Evolutionary conservation across 1,284 basidiomycete genomes (phyloP).

Genomic region (Leccinum variabile): DNA sequence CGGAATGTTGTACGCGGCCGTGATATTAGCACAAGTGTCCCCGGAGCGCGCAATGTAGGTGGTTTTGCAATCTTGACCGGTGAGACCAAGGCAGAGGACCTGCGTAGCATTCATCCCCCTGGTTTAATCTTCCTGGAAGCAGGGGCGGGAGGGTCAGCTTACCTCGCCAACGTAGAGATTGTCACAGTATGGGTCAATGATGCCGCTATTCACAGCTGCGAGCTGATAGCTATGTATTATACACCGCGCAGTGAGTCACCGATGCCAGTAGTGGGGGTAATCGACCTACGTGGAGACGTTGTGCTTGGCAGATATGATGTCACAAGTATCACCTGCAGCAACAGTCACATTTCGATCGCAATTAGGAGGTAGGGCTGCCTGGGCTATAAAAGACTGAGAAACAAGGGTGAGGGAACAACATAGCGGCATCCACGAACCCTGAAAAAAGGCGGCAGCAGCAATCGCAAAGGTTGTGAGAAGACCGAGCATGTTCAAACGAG

Average conservation of each 20-base stretch:
- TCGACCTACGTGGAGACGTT: conserved; percentile 44
- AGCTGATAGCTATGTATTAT: conserved; percentile 41
- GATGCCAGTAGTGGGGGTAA: neutral
- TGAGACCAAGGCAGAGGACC: conserved; percentile 45
- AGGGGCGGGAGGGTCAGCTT: neutral
- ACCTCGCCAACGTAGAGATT: conserved; percentile 39
- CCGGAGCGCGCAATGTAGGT: conserved; percentile 40
- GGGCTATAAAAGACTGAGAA: conserved; percentile 13
- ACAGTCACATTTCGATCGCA: conserved; percentile 46
- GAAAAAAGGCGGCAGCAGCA: conserved; percentile 9
- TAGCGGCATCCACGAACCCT: conserved; percentile 18
- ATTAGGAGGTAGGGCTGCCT: conserved; percentile 20
- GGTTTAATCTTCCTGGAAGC: neutral
- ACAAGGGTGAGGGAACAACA: neutral
- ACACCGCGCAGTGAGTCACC: neutral
- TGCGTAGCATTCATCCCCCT: conserved; percentile 3
- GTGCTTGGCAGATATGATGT: conserved; percentile 44
- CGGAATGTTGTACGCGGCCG: conserved; percentile 37
- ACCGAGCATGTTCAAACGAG: conserved; percentile 20
- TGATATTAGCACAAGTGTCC: conserved; percentile 45
- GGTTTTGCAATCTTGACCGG: conserved; percentile 44
- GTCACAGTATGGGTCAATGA: conserved; percentile 38
- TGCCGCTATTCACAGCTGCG: conserved; percentile 36
- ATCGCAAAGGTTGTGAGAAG: conserved; percentile 20
- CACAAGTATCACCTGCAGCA: conserved; percentile 23